Evolutionary conservation across 2,329 filamentous ascomycete genomes (phyloP), one percentile per base, ranked within the genome.

Genomic region (Pyricularia pennisetigena): DNA sequence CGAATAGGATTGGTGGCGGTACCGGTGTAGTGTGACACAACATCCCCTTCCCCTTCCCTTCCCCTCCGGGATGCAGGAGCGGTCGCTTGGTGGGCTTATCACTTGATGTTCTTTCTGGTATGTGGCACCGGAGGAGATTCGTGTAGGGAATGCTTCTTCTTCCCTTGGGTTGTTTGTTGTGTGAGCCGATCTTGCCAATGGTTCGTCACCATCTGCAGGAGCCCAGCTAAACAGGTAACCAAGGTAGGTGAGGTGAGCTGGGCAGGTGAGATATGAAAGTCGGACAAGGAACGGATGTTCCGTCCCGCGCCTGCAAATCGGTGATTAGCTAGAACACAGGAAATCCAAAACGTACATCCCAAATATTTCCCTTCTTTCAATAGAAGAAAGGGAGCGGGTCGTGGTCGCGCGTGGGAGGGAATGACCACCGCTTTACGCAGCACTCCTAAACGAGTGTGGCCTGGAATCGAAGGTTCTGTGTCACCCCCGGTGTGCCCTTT

Each of bases 1-100:
- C 23, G 57, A 61, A 62, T 65, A 64, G 70, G 70, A 72, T 70
- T 71, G 71, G 71, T 68, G 64, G 28, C 54, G 29, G 28, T 68
- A 20, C 20, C 30, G 67, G 62, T 62, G 67, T 49, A 68, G 67
- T 68, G 67, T 57, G 35, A 68, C 63, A 65, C 67, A 65, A 63
- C 61, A 29, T 59, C 41, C n/a, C 57, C 16, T 26, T 59, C 41
- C n/a, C 57, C 16, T 26, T n/a, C 24, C 57, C 4, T 23, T 61
- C 24, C n/a, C 57, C 49, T 49, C 20, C 41, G 16, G 41, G 16
- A 49, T 49, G 41, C 41, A 49, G 41, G 41, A 49, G 41, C 41
- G 41, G 41, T 49, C 16, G 41, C 41, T 49, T 49, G 41, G 41
- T 20, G 16, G 41, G 20, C 14, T 49, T 49, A 49, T 49, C 41